Percentiles rank a stretch among this genome's conserved stretches.
These are phyloP conservation scores for Saccharomycopsis fibuligera DNA, from an alignment of 805 yeast species.

Conservation along the genomic window DNA sequence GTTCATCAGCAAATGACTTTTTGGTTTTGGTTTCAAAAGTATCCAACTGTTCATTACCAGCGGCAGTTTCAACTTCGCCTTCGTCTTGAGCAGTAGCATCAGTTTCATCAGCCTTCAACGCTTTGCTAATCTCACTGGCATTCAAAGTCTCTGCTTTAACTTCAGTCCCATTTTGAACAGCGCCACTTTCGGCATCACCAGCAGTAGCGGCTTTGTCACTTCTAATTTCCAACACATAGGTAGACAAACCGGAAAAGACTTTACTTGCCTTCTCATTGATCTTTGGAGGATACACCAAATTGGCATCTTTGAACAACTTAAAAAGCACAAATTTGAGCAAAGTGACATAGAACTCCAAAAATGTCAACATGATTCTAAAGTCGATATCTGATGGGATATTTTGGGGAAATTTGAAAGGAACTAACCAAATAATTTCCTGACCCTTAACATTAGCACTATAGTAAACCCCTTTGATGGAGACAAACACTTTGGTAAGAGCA, in stretches of 20 bases:
- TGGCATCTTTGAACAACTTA: constrained; percentile 80
- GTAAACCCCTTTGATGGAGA: constrained; percentile 94
- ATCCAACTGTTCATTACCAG: constrained; percentile 48
- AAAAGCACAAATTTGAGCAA: constrained; percentile 79
- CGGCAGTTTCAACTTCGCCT: constrained; percentile 32
- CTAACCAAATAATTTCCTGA: constrained; percentile 92
- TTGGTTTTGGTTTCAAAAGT: constrained; percentile 60
- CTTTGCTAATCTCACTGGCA: constrained; percentile 33
- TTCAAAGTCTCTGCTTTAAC: constrained; percentile 42
- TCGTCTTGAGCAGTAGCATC: constrained; percentile 33
- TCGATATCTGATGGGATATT: constrained; percentile 91
- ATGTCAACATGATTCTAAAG: constrained; percentile 94
- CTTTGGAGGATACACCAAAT: constrained; percentile 86
- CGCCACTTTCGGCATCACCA: constrained; percentile 30
- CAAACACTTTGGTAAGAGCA: constrained; percentile 80
- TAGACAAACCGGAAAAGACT: constrained; percentile 83
- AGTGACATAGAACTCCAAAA: constrained; percentile 92
- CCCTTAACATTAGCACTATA: constrained; percentile 88
- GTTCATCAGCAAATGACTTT: constrained; percentile 56
- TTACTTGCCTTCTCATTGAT: constrained; percentile 55
- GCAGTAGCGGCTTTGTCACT: constrained; percentile 24
- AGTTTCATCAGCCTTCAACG: constrained; percentile 36
- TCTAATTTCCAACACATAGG: constrained; percentile 65
- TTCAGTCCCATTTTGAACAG: constrained; percentile 27
- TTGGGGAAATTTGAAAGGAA: constrained; percentile 95